A percentile compares a stretch with the other conserved stretches of the same genome.
These are phyloP conservation scores for Solanum medicagineum DNA, from an alignment of 257 asterid species.

Conservation along the genomic window DNA sequence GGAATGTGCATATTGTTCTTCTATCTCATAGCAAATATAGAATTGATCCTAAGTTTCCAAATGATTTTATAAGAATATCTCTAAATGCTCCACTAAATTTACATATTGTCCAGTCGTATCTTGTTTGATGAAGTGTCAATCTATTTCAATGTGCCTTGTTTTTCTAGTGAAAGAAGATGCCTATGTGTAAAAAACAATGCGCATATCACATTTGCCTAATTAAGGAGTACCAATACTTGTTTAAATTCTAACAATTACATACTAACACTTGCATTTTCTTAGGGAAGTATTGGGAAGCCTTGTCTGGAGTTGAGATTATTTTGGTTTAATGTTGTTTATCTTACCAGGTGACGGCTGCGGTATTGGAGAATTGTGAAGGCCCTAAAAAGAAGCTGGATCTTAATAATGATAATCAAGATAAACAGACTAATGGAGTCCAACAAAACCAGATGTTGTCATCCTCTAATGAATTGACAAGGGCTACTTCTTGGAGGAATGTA, in stretches of 20 bases:
- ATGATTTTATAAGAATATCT: neutral
- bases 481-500: constrained; percentile 56
- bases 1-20: neutral
- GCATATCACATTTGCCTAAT: neutral
- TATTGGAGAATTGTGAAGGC: constrained; percentile 51
- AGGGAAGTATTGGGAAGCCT: neutral
- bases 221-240: neutral
- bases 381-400: constrained; percentile 17
- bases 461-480: constrained; percentile 37
- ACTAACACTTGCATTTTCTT: neutral
- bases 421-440: constrained; percentile 9
- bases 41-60: neutral
- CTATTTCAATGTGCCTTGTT: neutral
- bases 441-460: constrained; percentile 18
- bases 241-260: neutral
- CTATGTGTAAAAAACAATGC: neutral
- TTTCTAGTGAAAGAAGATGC: neutral
- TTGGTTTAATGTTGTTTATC: constrained; percentile 29
- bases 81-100: neutral
- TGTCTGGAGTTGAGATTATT: constrained; percentile 13
- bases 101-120: neutral
- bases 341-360: constrained; percentile 65
- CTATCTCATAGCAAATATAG: neutral
- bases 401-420: constrained; percentile 20
- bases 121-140: neutral